Evolutionary conservation across 352 stramenopile species (phyloP), one percentile per base, ranked within the genome.

Genomic region (Globisporangium camurandrum): DNA sequence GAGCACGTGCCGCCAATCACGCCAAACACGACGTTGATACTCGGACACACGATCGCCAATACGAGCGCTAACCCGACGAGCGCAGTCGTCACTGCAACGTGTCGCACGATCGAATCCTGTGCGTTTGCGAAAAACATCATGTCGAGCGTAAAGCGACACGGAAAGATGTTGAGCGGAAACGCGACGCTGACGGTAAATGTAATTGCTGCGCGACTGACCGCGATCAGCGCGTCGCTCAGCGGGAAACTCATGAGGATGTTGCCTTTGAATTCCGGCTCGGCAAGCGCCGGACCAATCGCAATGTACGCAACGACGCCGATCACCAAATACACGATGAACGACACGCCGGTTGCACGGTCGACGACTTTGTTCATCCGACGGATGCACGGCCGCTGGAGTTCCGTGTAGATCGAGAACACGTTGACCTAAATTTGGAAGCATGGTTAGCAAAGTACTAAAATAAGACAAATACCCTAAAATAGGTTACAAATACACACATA

Each of bases 361-460:
- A 93, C 81, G 27, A 93, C 78, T 56, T 93, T 93, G 65, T 89
- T 89, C 81, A 93, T 93, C 39, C 81, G 81, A 20, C 81, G 81
- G 51, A 93, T 90, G 59, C 79, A 89, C 40, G 81, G 81, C 1
- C 81, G 78, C 56, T 93, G 81, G 14, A 93, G 69, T 51, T 93
- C 81, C n/a, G 81, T 93, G 56, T 90, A 93, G 61, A 93, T 93
- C 17, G 81, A 93, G 43, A 93, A 93, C 16, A 93, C 81, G 42
- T 93, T 93, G 10, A 89, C 78, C 71, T 86, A 37, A n/a, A n/a
- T n/a, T n/a, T n/a, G n/a, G n/a, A n/a, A n/a, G n/a, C n/a, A n/a
- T n/a, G n/a, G n/a, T n/a, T n/a, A n/a, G n/a, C n/a, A n/a, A n/a
- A n/a, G n/a, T n/a, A n/a, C n/a, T n/a, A n/a, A n/a, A n/a, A n/a